Conservation (phyloP, 441 rosid species). For the Mallotus japonicus region DNA sequence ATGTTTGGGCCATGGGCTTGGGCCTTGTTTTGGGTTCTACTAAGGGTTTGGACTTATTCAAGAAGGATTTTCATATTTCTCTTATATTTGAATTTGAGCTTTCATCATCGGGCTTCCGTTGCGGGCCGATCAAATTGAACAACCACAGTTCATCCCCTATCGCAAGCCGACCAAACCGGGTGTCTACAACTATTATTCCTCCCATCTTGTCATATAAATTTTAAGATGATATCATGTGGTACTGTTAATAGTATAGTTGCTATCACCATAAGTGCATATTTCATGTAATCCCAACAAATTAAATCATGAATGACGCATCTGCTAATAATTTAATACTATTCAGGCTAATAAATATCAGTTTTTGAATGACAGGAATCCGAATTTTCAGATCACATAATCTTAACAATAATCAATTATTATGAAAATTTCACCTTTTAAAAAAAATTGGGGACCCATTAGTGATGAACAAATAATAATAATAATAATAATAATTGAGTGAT, state of each 20-base stretch:
- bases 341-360: neutral
- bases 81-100: too few species aligned
- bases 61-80: too few species aligned
- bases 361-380: neutral
- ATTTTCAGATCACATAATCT: constrained; percentile 1
- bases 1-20: too few species aligned
- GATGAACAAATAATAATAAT: neutral
- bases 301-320: neutral
- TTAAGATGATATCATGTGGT: too few species aligned
- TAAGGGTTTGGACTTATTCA: too few species aligned
- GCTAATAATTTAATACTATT: constrained; percentile 2
- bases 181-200: too few species aligned
- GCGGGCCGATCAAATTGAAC: too few species aligned
- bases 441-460: constrained; percentile 15
- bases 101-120: too few species aligned
- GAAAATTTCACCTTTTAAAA: neutral
- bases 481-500: neutral
- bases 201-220: too few species aligned
- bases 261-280: neutral
- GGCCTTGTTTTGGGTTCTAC: too few species aligned
- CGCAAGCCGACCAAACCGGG: too few species aligned
- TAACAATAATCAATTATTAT: constrained; percentile 16
- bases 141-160: too few species aligned
- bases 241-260: neutral
- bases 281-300: neutral